These are phyloP conservation scores for Pseudonitzschia pungens DNA, from an alignment of 108 stramenopile species.

Conservation along the genomic window DNA sequence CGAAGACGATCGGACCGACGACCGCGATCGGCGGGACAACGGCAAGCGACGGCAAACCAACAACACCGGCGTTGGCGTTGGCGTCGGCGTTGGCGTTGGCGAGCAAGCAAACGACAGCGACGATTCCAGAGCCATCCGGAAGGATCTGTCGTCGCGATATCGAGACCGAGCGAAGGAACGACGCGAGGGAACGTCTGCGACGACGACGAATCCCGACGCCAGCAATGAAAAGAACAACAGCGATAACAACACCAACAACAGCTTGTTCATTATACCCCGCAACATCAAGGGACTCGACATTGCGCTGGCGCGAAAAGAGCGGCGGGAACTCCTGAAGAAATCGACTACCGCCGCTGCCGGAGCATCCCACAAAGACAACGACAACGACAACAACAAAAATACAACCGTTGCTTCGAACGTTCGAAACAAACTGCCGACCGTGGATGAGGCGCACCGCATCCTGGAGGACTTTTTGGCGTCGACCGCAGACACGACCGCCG, in stretches of 20 bases:
- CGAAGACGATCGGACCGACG: background rate
- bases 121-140: conserved; percentile 12
- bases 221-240: background rate
- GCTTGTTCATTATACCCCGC: background rate
- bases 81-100: too few species aligned
- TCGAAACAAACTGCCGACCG: conserved; percentile 18
- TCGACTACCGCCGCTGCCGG: background rate
- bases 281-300: conserved; percentile 84
- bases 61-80: too few species aligned
- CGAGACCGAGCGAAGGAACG: conserved; percentile 86
- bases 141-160: conserved; percentile 40
- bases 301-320: conserved; percentile 76
- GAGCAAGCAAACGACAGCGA: conserved; percentile 22
- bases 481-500: background rate
- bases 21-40: conserved; percentile 24
- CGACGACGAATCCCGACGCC: conserved; percentile 7
- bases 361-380: background rate
- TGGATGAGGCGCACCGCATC: conserved; percentile 19
- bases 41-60: conserved; percentile 25
- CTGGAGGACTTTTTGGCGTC: background rate
- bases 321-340: conserved; percentile 25
- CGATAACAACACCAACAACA: background rate
- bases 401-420: conserved; percentile 3
- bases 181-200: conserved; percentile 55
- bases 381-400: background rate